Conservation (phyloP, 169 alveolate genomes). For the Babesia bovis region DNA sequence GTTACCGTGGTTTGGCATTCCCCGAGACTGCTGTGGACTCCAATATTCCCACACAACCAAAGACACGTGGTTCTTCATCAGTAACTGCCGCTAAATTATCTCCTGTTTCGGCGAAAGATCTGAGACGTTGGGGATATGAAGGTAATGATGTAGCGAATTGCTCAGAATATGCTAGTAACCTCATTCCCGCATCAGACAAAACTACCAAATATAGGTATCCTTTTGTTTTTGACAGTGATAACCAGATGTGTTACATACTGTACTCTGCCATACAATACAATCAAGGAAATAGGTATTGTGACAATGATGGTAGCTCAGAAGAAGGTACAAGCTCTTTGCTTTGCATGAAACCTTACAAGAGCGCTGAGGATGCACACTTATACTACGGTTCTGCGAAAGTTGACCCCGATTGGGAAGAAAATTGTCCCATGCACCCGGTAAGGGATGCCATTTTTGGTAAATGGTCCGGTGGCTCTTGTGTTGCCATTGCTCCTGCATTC, state of each 20-base stretch:
- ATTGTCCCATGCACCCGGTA: conserved; percentile 73
- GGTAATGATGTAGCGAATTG: conserved; percentile 70
- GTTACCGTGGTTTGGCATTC: conserved; percentile 69
- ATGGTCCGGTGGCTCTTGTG: conserved; percentile 66
- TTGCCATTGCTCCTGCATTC: conserved; percentile 46
- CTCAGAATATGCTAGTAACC: conserved; percentile 69
- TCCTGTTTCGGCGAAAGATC: conserved; percentile 62
- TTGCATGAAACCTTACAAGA: conserved; percentile 75
- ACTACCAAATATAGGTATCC: conserved; percentile 73
- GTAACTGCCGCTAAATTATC: conserved; percentile 50
- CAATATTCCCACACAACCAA: not conserved
- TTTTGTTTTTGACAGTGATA: conserved; percentile 68
- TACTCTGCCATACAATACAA: conserved; percentile 76
- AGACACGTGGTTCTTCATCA: conserved; percentile 1
- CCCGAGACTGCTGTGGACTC: conserved; percentile 41
- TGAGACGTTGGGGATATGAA: conserved; percentile 42
- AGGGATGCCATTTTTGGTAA: conserved; percentile 74
- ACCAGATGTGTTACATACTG: conserved; percentile 66
- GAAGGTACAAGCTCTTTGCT: conserved; percentile 59
- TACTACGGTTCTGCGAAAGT: conserved; percentile 67
- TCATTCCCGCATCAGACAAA: conserved; percentile 43
- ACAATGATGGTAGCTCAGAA: conserved; percentile 50
- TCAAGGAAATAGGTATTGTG: conserved; percentile 77
- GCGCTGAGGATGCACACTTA: conserved; percentile 36
- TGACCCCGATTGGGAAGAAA: conserved; percentile 64